Evolutionary conservation across 148 eudicot genomes (phyloP), one percentile per base, ranked within the genome.

Genomic region (Nepenthes mirabilis): DNA sequence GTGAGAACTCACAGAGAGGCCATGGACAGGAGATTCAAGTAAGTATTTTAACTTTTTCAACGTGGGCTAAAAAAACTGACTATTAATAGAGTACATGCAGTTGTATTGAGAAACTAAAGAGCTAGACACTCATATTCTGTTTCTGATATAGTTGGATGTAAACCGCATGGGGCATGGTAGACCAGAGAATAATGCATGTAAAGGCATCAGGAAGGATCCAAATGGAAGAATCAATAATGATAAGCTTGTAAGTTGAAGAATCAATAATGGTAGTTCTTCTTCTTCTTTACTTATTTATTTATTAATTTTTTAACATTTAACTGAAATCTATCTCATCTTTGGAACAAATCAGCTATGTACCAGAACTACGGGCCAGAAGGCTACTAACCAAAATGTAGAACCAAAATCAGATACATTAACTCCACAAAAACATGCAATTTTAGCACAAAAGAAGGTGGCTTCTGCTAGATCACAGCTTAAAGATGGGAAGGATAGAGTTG

Each of bases 1-100:
- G 67, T 55, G 69, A 69, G 67, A 74, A 69, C 59, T 65, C 68
- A 35, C 73, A 68, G 35, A 66, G 47, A 60, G 69, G 47, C 52
- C 62, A 51, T 9, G 60, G 40, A 34, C 61, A 57, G 67, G 69
- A 68, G 35, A 67, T 43, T 14, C 72, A 49, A 49, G 52, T 49
- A 49, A 1, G 52, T n/a, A 40, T 40, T 3, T 40, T 3, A 40
- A 40, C 8, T 40, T 40, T 23, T 23, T 23, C 23, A 23, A 40
- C 45, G 8, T 8, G 8, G 1, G 45, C 45, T 40, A 40, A 40
- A 23, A 23, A 23, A 23, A 0, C 23, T 23, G 23, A 23, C 23
- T 23, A 23, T 23, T 23, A 23, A 23, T 23, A 23, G 23, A 23
- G 23, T 23, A 23, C 45, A 40, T 40, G 45, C 45, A 40, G 23